Evolutionary conservation across 176 grass and related monocot species (phyloP).

Genomic region (Dendrocalamus sinicus): DNA sequence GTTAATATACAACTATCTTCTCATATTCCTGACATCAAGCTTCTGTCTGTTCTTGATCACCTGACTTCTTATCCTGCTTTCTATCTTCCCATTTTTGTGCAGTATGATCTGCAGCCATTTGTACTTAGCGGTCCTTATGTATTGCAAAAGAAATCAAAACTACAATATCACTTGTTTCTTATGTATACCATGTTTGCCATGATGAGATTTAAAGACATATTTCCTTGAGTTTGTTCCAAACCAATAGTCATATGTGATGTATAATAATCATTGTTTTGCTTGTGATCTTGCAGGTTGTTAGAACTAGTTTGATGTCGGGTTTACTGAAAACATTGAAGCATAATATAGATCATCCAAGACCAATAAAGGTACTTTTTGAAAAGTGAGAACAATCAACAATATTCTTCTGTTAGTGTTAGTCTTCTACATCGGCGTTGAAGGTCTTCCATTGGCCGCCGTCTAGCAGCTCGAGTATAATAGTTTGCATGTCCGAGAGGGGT

Average conservation of each 20-base stretch:
- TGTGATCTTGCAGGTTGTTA: constrained; percentile 72
- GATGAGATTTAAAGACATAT: neutral
- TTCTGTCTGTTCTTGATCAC: neutral
- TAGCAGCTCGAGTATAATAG: too few species aligned
- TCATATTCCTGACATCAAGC: constrained; percentile 1
- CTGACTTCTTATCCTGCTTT: neutral
- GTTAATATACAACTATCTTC: neutral
- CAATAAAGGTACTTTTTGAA: constrained; percentile 78
- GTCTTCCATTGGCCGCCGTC: too few species aligned
- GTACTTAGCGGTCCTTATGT: constrained; percentile 15
- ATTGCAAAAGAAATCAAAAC: constrained; percentile 7
- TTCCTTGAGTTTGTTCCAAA: neutral
- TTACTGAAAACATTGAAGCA: constrained; percentile 98
- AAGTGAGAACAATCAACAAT: constrained; percentile 23
- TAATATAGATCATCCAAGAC: constrained; percentile 95
- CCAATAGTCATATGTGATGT: neutral
- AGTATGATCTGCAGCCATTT: neutral
- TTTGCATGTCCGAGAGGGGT: too few species aligned
- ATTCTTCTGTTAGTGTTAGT: constrained; percentile 20
- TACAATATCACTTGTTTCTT: neutral
- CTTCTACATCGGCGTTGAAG: too few species aligned
- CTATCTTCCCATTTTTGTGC: neutral
- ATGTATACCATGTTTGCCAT: constrained; percentile 2
- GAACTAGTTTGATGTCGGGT: constrained; percentile 87
- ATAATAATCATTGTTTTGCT: constrained; percentile 26